These are phyloP conservation scores for Chalciporus chontae DNA, from an alignment of 768 basidiomycete species.

Conservation along the genomic window DNA sequence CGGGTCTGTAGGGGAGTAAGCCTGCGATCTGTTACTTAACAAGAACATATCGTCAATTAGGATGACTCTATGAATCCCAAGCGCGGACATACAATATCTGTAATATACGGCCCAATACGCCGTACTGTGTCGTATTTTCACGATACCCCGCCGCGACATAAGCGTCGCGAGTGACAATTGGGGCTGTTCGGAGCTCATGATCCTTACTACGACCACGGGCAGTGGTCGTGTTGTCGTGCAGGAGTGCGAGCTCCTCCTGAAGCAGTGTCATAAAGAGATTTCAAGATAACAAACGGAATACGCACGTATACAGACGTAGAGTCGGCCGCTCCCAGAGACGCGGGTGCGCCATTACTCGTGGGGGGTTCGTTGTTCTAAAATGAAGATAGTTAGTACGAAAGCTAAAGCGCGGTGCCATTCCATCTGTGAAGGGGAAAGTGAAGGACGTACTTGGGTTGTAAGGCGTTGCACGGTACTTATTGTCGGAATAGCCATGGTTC, in stretches of 20 bases:
- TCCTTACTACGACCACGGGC: conserved; percentile 26
- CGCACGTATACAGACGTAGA: conserved; percentile 21
- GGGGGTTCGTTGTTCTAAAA: conserved; percentile 9
- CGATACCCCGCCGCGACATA: conserved; percentile 33
- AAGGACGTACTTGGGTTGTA: conserved; percentile 7
- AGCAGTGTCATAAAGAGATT: background rate
- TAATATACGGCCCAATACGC: conserved; percentile 52
- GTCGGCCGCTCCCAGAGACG: background rate
- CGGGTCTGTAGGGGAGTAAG: conserved; percentile 38
- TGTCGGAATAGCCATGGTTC: conserved; percentile 14
- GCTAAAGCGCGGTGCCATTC: background rate
- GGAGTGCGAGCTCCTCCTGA: conserved; percentile 32
- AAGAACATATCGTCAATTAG: background rate
- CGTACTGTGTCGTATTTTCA: conserved; percentile 51
- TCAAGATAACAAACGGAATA: background rate
- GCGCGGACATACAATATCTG: conserved; percentile 40
- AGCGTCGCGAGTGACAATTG: conserved; percentile 51
- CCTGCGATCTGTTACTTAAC: conserved; percentile 31
- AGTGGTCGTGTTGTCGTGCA: conserved; percentile 23
- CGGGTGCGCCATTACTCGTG: conserved; percentile 1
- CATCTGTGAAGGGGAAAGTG: background rate
- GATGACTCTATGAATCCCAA: background rate
- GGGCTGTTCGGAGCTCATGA: conserved; percentile 41
- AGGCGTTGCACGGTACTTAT: conserved; percentile 1
- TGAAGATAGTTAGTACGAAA: background rate